Base-by-base conservation (phyloP, 352 stramenopile species). In the Poterioochromonas sp. region DNA sequence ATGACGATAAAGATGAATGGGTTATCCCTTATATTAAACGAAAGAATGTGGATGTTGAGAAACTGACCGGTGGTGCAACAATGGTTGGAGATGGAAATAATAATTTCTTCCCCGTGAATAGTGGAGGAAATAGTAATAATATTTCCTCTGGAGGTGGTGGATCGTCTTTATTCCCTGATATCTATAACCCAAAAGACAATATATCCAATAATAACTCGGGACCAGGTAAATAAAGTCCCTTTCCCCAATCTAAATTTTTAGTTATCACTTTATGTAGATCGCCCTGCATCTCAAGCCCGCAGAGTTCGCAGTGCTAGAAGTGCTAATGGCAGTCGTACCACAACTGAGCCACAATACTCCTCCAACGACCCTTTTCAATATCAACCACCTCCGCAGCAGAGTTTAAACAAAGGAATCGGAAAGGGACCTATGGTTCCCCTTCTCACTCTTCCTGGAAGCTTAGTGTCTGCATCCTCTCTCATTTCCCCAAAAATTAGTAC, bases 1-100 rank as follows among this genome's bases (percentile, higher is more conserved):
- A 74, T 74, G 64, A 74, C 49, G 64, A 74, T 54, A 11, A 35
- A 26, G 64, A 74, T 37, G 64, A 74, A 11, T 74, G 64, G 64
- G 53, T 74, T 37, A 39, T 74, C 32, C 64, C 64, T 26, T 53
- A 5, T 32, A 58, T 26, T 32, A 68, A 68, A 26, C 5, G 26
- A 35, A 68, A 68, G 29, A 58, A 58, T 58, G 47, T 58, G 15
- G 47, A 58, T 58, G 15, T 26, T 58, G 15, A 26, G 47, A 58
- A n/a, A n/a, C n/a, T n/a, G n/a, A n/a, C n/a, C n/a, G n/a, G n/a
- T n/a, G n/a, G n/a, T n/a, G n/a, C n/a, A n/a, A n/a, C n/a, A n/a
- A n/a, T n/a, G n/a, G n/a, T n/a, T n/a, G n/a, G n/a, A n/a, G n/a
- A n/a, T n/a, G n/a, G n/a, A n/a, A n/a, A n/a, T n/a, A n/a, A n/a